Percentiles rank a stretch among this genome's conserved stretches.
phyloP scores from a whole-genome alignment of 2,329 filamentous ascomycete species.

The Elsinoe necatrix region DNA sequence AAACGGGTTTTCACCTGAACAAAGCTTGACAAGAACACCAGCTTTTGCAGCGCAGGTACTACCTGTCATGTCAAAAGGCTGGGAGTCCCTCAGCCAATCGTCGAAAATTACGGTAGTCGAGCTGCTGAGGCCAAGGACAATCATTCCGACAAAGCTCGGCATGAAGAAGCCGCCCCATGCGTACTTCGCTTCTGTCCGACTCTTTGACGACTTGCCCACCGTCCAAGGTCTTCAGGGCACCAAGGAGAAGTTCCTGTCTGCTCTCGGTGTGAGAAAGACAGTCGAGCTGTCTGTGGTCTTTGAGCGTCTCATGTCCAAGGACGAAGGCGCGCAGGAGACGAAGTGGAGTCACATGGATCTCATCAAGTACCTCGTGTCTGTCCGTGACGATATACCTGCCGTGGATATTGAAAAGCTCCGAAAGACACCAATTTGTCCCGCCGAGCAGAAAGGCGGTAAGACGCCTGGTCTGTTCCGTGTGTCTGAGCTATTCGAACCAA shows the following conservation, averaged over 20 bases:
- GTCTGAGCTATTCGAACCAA: constrained; percentile 74
- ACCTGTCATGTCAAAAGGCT: constrained; percentile 75
- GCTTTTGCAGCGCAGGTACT: constrained; percentile 71
- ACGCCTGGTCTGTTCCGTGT: constrained; percentile 53
- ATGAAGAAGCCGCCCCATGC: constrained; percentile 80
- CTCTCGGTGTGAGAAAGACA: constrained; percentile 87
- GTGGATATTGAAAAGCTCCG: constrained; percentile 73
- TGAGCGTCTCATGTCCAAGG: constrained; percentile 63
- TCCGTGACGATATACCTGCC: constrained; percentile 75
- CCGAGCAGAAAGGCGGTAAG: constrained; percentile 48
- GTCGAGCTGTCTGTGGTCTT: constrained; percentile 93
- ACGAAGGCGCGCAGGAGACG: constrained; percentile 41
- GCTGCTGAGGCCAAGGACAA: constrained; percentile 57
- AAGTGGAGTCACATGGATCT: constrained; percentile 90
- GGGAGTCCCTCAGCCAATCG: constrained; percentile 65
- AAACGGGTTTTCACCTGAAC: constrained; percentile 50
- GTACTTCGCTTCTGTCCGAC: constrained; percentile 86
- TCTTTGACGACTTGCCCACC: constrained; percentile 87
- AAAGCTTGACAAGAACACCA: constrained; percentile 62
- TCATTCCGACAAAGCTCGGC: constrained; percentile 84
- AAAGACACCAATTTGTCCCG: constrained; percentile 72
- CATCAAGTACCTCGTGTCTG: constrained; percentile 87
- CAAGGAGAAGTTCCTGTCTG: constrained; percentile 80
- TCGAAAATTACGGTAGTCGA: constrained; percentile 59
- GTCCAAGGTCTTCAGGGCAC: constrained; percentile 67